Conservation (phyloP, 305 asterid species). For the Fraxinus platypoda region DNA sequence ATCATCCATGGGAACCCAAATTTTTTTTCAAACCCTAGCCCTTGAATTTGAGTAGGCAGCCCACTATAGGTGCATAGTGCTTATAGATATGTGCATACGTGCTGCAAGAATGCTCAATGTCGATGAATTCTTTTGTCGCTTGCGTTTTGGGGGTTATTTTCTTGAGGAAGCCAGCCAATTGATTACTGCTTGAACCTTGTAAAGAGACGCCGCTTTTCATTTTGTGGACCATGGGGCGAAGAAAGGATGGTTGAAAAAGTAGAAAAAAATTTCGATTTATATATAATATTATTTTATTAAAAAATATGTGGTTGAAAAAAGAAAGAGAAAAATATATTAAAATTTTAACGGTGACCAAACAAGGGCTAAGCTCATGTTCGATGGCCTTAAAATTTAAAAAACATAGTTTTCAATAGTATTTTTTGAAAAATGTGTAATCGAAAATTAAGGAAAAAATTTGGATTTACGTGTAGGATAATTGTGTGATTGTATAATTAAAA, state of each 20-base stretch:
- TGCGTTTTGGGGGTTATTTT: background rate
- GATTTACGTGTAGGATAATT: no score
- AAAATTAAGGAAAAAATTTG: no score
- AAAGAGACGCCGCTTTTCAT: background rate
- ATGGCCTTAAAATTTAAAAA: no score
- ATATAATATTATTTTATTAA: no score
- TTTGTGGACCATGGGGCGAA: background rate
- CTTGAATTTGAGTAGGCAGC: slow-evolving; percentile 26
- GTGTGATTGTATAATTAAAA: no score
- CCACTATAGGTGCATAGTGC: background rate
- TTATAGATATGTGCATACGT: background rate
- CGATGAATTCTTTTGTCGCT: background rate
- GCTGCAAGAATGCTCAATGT: background rate
- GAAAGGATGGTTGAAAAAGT: background rate
- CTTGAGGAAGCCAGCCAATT: background rate
- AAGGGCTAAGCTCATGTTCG: no score
- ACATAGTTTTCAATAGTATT: no score
- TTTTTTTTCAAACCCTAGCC: slow-evolving; percentile 50
- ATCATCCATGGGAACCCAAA: slow-evolving; percentile 37
- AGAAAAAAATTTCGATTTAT: no score
- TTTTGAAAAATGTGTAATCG: no score
- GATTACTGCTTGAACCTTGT: background rate
- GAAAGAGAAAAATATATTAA: no score
- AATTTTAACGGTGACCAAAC: no score
- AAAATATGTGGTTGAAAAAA: no score